Evolutionary conservation across 805 yeast genomes (phyloP).

Genomic region (Isabelozyma pseudorhagii): DNA sequence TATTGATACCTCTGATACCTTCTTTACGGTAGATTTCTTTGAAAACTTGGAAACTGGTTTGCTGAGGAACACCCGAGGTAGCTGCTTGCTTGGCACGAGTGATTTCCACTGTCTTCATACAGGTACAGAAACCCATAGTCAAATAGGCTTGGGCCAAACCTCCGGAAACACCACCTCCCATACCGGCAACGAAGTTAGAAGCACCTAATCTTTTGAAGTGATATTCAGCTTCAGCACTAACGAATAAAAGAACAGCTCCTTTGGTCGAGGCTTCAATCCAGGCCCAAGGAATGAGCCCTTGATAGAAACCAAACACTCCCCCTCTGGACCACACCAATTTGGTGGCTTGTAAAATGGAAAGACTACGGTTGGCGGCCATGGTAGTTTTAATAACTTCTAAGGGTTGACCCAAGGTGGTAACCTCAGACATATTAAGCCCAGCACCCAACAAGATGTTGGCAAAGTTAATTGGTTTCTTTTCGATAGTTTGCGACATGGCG

Average conservation of each 20-base stretch:
- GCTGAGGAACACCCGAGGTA: constrained; percentile 60
- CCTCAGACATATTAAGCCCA: constrained; percentile 88
- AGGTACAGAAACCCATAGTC: constrained; percentile 97
- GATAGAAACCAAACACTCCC: constrained; percentile 89
- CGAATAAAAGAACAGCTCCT: constrained; percentile 93
- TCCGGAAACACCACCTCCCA: constrained; percentile 93
- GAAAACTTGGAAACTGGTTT: constrained; percentile 82
- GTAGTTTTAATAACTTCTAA: constrained; percentile 94
- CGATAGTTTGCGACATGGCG: constrained; percentile 23
- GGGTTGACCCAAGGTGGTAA: constrained; percentile 94
- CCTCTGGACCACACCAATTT: constrained; percentile 89
- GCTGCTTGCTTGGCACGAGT: constrained; percentile 77
- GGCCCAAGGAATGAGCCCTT: constrained; percentile 98
- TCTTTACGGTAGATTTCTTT: constrained; percentile 78
- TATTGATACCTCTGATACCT: constrained; percentile 92
- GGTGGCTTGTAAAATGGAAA: constrained; percentile 65
- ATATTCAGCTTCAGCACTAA: constrained; percentile 89
- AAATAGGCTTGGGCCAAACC: constrained; percentile 96
- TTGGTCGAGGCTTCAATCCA: constrained; percentile 99
- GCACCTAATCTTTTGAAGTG: constrained; percentile 60
- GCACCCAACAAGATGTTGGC: constrained; percentile 93
- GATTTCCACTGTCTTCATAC: constrained; percentile 98
- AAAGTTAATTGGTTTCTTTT: constrained; percentile 84
- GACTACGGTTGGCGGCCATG: constrained; percentile 92
- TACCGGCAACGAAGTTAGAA: constrained; percentile 76